A percentile compares a stretch with the other conserved stretches of the same genome.
Evolutionary conservation across 1,284 basidiomycete species (phyloP).

Genomic region (Ganoderma resinaceum): DNA sequence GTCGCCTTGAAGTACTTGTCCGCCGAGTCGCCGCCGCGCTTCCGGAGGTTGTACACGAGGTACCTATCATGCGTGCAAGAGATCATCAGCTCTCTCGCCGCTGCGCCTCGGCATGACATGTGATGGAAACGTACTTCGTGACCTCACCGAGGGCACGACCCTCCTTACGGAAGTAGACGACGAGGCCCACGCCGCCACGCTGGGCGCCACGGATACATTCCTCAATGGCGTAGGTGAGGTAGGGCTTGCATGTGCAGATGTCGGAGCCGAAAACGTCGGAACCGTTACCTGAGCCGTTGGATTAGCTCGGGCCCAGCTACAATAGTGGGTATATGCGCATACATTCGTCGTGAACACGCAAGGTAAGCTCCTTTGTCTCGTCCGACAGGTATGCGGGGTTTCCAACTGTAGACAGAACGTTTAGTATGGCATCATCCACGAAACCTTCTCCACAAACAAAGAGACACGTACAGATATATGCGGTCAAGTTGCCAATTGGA

Average conservation of each 20-base stretch:
- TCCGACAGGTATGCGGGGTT: conserved; percentile 83
- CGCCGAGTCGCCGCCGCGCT: conserved; percentile 92
- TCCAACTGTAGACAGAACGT: conserved; percentile 61
- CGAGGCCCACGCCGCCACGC: conserved; percentile 89
- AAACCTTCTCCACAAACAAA: no score
- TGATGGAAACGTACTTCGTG: conserved; percentile 66
- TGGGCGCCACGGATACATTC: conserved; percentile 91
- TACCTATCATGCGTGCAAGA: conserved; percentile 69
- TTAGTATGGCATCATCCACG: background rate
- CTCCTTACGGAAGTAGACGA: conserved; percentile 96
- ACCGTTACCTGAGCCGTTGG: conserved; percentile 64
- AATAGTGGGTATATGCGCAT: conserved; percentile 38
- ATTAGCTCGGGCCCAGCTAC: conserved; percentile 1
- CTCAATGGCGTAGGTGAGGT: conserved; percentile 92
- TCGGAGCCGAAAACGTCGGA: conserved; percentile 92
- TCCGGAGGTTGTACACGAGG: conserved; percentile 94
- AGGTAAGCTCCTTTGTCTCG: conserved; percentile 85
- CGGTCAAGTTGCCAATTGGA: conserved; percentile 91
- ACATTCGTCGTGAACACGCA: conserved; percentile 96
- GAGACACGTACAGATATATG: conserved; percentile 82
- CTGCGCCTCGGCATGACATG: background rate
- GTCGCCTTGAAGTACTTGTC: conserved; percentile 96
- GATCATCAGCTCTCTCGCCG: background rate
- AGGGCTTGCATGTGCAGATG: conserved; percentile 95
- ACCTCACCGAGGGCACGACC: conserved; percentile 93